Percentiles rank a stretch among this genome's conserved stretches.
These are phyloP conservation scores for Capronia americana DNA, from an alignment of 2,329 filamentous ascomycete genomes.

Conservation along the genomic window DNA sequence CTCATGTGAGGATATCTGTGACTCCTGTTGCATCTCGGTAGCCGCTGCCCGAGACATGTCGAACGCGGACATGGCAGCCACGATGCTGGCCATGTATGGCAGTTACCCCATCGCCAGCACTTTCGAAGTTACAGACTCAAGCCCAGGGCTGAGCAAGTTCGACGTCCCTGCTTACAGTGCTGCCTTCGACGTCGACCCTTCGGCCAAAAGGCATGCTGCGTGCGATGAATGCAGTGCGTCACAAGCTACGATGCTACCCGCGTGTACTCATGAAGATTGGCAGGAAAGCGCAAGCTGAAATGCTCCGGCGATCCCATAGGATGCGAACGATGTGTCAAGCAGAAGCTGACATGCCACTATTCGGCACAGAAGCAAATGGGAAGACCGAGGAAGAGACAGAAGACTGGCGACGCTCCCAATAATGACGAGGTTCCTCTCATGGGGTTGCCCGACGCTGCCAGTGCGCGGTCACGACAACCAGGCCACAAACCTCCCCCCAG, in stretches of 20 bases:
- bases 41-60: conserved; percentile 12
- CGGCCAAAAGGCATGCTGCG: conserved; percentile 53
- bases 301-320: conserved; percentile 54
- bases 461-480: neutral
- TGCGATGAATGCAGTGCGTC: conserved; percentile 58
- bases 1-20: neutral
- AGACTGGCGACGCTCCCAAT: conserved; percentile 42
- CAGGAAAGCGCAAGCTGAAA: conserved; percentile 57
- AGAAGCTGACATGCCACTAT: conserved; percentile 53
- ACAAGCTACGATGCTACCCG: conserved; percentile 10
- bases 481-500: conserved; percentile 16
- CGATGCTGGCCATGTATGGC: conserved; percentile 26
- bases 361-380: conserved; percentile 58
- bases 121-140: conserved; percentile 32
- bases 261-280: conserved; percentile 33
- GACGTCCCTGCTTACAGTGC: conserved; percentile 34
- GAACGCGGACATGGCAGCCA: conserved; percentile 11
- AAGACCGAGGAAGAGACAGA: conserved; percentile 52
- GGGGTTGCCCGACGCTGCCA: neutral
- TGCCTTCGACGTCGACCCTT: conserved; percentile 38
- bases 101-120: conserved; percentile 26
- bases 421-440: conserved; percentile 20
- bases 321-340: conserved; percentile 52
- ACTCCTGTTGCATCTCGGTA: neutral
- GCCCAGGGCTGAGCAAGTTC: conserved; percentile 20